Percentiles rank a stretch among this genome's conserved stretches.
These are phyloP conservation scores for Yamadazyma siamensis DNA, from an alignment of 1,139 yeast genomes.

Conservation along the genomic window DNA sequence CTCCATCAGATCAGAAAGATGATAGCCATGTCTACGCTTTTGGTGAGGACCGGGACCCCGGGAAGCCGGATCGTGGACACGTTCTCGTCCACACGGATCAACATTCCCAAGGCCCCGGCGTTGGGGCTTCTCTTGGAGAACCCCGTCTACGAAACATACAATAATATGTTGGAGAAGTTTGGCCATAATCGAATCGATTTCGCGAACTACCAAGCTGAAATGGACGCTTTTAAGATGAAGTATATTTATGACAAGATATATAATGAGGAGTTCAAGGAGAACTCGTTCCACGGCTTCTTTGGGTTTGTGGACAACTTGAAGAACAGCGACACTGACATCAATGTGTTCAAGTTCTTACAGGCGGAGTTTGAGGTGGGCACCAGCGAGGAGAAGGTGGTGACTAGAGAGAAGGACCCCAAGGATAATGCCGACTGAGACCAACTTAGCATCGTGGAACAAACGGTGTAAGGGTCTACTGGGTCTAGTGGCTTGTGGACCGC, in stretches of 20 bases:
- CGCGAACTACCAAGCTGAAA: slow-evolving; percentile 60
- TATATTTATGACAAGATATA: slow-evolving; percentile 90
- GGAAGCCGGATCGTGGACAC: slow-evolving; percentile 71
- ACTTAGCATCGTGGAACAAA: neutral
- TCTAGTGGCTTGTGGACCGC: too few species aligned
- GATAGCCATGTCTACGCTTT: slow-evolving; percentile 93
- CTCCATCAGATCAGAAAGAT: slow-evolving; percentile 95
- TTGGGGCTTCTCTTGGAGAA: slow-evolving; percentile 85
- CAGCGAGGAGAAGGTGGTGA: slow-evolving; percentile 12
- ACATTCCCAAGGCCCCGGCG: slow-evolving; percentile 97
- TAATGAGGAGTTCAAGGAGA: slow-evolving; percentile 81
- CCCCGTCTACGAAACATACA: slow-evolving; percentile 89
- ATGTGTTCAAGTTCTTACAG: slow-evolving; percentile 72
- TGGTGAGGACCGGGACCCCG: slow-evolving; percentile 85
- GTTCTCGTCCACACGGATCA: slow-evolving; percentile 68
- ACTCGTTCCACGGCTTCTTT: slow-evolving; percentile 84
- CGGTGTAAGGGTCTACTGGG: neutral
- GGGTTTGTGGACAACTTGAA: slow-evolving; percentile 80
- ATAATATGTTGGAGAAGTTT: slow-evolving; percentile 62
- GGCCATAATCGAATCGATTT: slow-evolving; percentile 82
- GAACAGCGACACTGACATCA: slow-evolving; percentile 19
- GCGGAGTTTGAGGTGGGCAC: slow-evolving; percentile 41
- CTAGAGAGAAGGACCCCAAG: slow-evolving; percentile 1
- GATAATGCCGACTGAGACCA: too few species aligned
- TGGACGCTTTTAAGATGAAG: slow-evolving; percentile 84